phyloP scores from a whole-genome alignment of 768 basidiomycete species.

The Lentinula lateritia region DNA sequence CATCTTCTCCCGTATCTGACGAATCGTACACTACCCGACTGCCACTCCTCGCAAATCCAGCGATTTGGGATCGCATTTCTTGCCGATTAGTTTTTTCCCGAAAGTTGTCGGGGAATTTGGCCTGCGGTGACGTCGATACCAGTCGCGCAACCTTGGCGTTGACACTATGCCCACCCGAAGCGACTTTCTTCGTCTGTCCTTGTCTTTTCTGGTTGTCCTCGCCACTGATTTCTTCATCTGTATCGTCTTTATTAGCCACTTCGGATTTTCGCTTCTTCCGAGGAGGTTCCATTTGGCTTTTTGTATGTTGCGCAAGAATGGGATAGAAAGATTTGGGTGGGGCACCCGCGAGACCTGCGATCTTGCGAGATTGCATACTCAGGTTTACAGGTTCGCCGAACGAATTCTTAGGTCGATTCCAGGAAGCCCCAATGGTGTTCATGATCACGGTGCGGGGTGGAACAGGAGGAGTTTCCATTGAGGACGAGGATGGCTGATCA shows the following conservation, averaged over 20 bases:
- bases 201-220: background rate
- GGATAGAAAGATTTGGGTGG: background rate
- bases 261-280: slow-evolving; percentile 1
- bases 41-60: slow-evolving; percentile 49
- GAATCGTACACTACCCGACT: slow-evolving; percentile 23
- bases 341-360: background rate
- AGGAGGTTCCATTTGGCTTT: background rate
- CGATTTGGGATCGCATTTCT: slow-evolving; percentile 24
- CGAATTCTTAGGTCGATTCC: background rate
- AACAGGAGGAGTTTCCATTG: slow-evolving; percentile 87
- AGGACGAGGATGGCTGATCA: slow-evolving; percentile 41
- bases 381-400: background rate
- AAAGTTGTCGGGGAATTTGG: background rate
- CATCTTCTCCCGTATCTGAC: slow-evolving; percentile 15
- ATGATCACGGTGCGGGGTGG: background rate
- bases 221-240: background rate
- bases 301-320: background rate
- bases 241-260: background rate
- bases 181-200: background rate
- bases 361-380: background rate
- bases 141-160: background rate
- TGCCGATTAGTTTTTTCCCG: background rate
- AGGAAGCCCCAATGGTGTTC: background rate
- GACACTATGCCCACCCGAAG: background rate
- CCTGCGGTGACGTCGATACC: background rate